A percentile compares a stretch with the other conserved stretches of the same genome.
Conservation (phyloP, 2,329 filamentous ascomycete species). For the Verticillium longisporum region DNA sequence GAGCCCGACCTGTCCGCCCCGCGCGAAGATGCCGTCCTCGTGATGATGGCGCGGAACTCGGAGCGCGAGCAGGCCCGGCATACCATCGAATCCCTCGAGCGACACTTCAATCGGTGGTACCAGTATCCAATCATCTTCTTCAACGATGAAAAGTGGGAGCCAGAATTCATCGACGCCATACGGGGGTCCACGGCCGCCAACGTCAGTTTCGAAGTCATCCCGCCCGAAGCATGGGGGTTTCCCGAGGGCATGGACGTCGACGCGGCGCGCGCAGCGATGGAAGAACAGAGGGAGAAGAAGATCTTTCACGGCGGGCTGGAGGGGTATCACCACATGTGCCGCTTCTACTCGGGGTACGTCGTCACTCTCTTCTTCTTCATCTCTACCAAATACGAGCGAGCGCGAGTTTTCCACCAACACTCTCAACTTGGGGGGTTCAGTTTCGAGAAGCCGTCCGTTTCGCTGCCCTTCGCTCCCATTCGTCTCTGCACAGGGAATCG, state of each 20-base stretch:
- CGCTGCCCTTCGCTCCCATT: too few species aligned
- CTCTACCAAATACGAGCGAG: background rate
- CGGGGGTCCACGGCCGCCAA: constrained; percentile 27
- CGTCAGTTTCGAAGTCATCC: constrained; percentile 34
- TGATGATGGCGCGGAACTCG: constrained; percentile 39
- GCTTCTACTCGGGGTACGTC: constrained; percentile 35
- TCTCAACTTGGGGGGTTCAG: too few species aligned
- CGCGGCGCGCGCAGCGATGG: constrained; percentile 23
- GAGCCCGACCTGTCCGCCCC: constrained; percentile 25
- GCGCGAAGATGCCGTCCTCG: constrained; percentile 35
- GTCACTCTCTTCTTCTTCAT: background rate
- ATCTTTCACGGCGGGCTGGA: constrained; percentile 30
- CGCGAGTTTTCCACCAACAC: too few species aligned
- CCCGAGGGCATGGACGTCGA: constrained; percentile 25
- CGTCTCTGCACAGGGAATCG: background rate
- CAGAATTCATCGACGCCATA: constrained; percentile 28
- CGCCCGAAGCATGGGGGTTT: constrained; percentile 31
- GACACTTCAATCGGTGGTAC: constrained; percentile 38
- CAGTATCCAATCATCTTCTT: constrained; percentile 39
- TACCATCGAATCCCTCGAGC: constrained; percentile 32
- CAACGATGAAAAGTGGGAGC: constrained; percentile 35
- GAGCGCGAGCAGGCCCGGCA: constrained; percentile 31
- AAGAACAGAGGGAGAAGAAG: constrained; percentile 21
- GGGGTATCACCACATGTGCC: constrained; percentile 34
- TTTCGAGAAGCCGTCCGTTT: too few species aligned